Percentiles rank a stretch among this genome's conserved stretches.
These are phyloP conservation scores for Stephania cephalantha DNA, from an alignment of 164 flowering plant genomes.

Conservation along the genomic window DNA sequence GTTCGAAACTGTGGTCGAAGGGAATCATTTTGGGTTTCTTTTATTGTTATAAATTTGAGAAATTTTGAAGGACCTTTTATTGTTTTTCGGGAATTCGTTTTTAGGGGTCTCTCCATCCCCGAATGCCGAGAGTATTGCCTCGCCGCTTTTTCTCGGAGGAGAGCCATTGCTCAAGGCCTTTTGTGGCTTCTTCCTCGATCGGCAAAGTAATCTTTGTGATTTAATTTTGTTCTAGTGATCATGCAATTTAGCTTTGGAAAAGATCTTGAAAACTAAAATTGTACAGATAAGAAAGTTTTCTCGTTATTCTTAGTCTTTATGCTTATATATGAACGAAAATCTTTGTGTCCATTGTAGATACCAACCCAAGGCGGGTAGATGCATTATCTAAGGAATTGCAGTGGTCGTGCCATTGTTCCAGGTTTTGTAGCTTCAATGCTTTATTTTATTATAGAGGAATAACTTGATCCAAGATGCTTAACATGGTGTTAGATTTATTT, in stretches of 20 bases:
- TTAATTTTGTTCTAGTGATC: not conserved
- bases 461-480: not conserved
- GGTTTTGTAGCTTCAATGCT: constrained; percentile 33
- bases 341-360: constrained; percentile 34
- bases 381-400: constrained; percentile 66
- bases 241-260: not conserved
- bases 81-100: constrained; percentile 75
- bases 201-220: constrained; percentile 54
- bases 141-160: constrained; percentile 71
- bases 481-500: too few relatives aligned
- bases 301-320: too few relatives aligned
- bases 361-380: constrained; percentile 88
- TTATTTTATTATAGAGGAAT: not conserved
- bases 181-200: constrained; percentile 91
- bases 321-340: not conserved
- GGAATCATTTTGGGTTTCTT: not conserved
- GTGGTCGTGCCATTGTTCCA: constrained; percentile 72
- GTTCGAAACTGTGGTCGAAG: not conserved
- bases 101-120: constrained; percentile 87
- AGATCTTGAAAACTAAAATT: not conserved
- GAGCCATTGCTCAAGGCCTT: constrained; percentile 92
- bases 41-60: not conserved
- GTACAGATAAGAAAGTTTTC: not conserved
- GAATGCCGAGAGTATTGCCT: constrained; percentile 86
- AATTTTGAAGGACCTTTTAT: not conserved